Base-by-base conservation (phyloP, 768 basidiomycete genomes). In the Lyophyllum decastes region DNA sequence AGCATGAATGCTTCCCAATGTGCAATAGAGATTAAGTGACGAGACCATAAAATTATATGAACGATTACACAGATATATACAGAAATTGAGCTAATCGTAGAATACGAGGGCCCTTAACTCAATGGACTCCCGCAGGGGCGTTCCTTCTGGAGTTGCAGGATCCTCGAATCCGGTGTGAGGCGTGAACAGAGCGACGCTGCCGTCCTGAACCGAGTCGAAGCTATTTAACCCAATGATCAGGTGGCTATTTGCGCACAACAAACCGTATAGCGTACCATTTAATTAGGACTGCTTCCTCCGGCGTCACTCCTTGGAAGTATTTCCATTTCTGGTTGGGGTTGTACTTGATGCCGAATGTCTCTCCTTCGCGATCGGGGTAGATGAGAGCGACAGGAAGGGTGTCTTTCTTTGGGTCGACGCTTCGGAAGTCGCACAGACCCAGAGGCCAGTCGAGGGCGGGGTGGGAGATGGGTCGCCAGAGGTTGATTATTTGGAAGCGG, bases 151-250 rank as follows among this genome's bases (percentile, higher is more conserved):
- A 3, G 82, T 84, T 0, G 72, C 71, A 1, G 81, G 78, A 57
- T 88, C 85, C 27, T 73, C 57, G 68, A 88, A 88, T 2, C 76
- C 84, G n/a, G 82, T 84, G 63, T 89, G 87, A 4, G 87, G 85
- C 0, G 86, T 84, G 52, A 87, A 78, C 14, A 74, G 63, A 0
- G 85, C 82, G 16, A 83, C 79, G 56, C 75, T 77, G 1, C 76
- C 79, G 56, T 80, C 77, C 52, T 77, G 69, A 24, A 73, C 34
- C 0, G 77, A 75, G 52, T 63, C 64, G 51, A 57, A 64, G 49
- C 64, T 62, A 27, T 5, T n/a, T 19, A 56, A 25, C 41, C 2
- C n/a, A 17, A 30, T 10, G n/a, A 47, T 52, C 30, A 26, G 19
- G 19, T 4, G 7, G 38, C 24, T 22, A 27, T 5, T 38, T 34